These are phyloP conservation scores for Ilyonectria robusta DNA, from an alignment of 2,329 filamentous ascomycete species.

Conservation along the genomic window DNA sequence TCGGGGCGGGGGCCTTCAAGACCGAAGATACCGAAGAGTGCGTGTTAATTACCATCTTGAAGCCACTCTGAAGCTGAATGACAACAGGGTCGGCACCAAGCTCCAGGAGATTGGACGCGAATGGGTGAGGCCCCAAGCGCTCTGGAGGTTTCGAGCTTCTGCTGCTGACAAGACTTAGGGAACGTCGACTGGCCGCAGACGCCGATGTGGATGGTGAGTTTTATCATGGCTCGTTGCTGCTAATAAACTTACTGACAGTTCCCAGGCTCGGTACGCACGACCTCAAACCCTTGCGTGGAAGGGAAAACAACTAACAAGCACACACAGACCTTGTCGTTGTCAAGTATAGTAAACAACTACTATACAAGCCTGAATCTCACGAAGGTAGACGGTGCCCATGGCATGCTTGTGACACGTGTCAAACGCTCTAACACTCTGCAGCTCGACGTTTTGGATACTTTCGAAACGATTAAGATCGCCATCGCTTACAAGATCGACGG, in stretches of 20 bases:
- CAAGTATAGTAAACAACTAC: conserved; percentile 77
- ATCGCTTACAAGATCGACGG: conserved; percentile 73
- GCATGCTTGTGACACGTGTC: conserved; percentile 16
- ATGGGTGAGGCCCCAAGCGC: conserved; percentile 48
- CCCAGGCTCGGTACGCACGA: conserved; percentile 47
- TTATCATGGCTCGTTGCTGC: conserved; percentile 35
- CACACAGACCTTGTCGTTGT: conserved; percentile 73
- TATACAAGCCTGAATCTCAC: conserved; percentile 75
- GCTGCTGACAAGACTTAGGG: conserved; percentile 49
- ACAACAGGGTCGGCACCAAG: conserved; percentile 56
- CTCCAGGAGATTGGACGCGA: conserved; percentile 63
- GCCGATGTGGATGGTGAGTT: conserved; percentile 68
- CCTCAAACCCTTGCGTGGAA: conserved; percentile 31
- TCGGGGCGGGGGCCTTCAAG: conserved; percentile 75
- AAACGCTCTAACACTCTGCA: conserved; percentile 22
- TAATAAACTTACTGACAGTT: conserved; percentile 40
- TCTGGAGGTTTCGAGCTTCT: conserved; percentile 36
- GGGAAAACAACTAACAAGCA: conserved; percentile 38
- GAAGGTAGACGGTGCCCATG: conserved; percentile 52
- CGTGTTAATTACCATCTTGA: conserved; percentile 37
- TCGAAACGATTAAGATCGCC: conserved; percentile 81
- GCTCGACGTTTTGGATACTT: conserved; percentile 74
- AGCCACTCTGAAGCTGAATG: conserved; percentile 40
- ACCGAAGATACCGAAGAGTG: conserved; percentile 68
- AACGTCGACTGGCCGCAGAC: conserved; percentile 70